Evolutionary conservation across 345 rosid species (phyloP).

Genomic region (Clarkia xantiana): DNA sequence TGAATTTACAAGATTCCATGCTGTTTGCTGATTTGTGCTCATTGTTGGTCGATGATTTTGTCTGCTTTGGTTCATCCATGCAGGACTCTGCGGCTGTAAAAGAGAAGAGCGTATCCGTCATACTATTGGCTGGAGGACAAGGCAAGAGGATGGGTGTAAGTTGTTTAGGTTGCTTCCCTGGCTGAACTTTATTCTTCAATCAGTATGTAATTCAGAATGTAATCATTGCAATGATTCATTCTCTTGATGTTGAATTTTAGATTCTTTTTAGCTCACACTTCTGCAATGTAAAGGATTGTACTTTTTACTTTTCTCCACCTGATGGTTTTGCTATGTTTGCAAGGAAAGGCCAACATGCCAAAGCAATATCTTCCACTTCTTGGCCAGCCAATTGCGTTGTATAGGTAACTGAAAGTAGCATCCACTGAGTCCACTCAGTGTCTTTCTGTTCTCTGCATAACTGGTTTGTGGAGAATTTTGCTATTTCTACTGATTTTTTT

Average conservation of each 20-base stretch:
- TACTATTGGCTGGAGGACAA: constrained; percentile 84
- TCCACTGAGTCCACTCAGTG: not conserved
- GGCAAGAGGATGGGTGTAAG: constrained; percentile 96
- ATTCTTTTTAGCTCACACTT: not conserved
- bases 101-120: constrained; percentile 65
- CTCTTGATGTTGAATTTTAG: not conserved
- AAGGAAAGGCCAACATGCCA: constrained; percentile 74
- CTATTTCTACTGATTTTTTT: no score
- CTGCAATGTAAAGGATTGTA: no score
- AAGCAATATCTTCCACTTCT: constrained; percentile 92
- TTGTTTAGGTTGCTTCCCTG: constrained; percentile 1
- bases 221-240: not conserved
- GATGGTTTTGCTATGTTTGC: constrained; percentile 31
- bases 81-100: constrained; percentile 35
- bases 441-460: not conserved
- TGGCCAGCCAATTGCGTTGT: constrained; percentile 87
- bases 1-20: not conserved
- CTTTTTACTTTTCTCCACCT: constrained; percentile 9
- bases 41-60: not conserved
- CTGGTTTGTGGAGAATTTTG: not conserved
- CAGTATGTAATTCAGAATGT: not conserved
- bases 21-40: not conserved
- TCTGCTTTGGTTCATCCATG: not conserved
- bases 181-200: not conserved
- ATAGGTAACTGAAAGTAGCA: constrained; percentile 38